Base-by-base conservation (phyloP, 2,329 filamentous ascomycete species). In the Sporothrix luriei region DNA sequence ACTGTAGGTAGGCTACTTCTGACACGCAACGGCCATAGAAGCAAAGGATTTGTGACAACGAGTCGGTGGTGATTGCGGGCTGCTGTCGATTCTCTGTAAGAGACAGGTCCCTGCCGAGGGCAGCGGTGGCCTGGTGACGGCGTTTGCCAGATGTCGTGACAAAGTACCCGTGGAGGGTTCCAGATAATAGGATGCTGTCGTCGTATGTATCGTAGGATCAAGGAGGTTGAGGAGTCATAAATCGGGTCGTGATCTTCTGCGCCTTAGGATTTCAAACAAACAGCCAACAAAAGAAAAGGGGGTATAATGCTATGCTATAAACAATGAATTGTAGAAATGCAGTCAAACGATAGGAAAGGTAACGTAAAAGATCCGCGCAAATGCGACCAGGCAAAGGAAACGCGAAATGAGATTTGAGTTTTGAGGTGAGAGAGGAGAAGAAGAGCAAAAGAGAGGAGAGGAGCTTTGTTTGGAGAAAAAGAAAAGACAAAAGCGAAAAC, bases 261-360 rank as follows among this genome's bases (percentile, higher is more conserved):
- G 46, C 21, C 26, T 24, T 49, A 51, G 29, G 19, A n/a, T 49
- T 14, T 38, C 46, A 33, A 49, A 26, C 40, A 33, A 62, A 29
- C 19, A 48, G 46, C 9, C 24, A 29, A n/a, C 19, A 57, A 26
- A 43, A 21, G 43, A 49, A 52, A 62, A 62, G 4, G 46, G 61
- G 62, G 43, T 65, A 65, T 65, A 65, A 38, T 38, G 46, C 62
- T 38, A 21, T 65, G 62, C 62, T 65, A 65, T 5, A 33, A 33
- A 51, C 24, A 65, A 65, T 66, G 49, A 46, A 26, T 26, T 52
- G 62, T 52, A 52, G n/a, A 66, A 52, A 66, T 66, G 64, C 48
- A 66, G 21, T 52, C 24, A 65, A 16, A n/a, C 7, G 26, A 48
- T 38, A 65, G 10, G 43, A 38, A 52, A 49, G 13, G 16, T 11